Base-by-base conservation (phyloP, 306 rosid genomes). In the Ormosia emarginata region DNA sequence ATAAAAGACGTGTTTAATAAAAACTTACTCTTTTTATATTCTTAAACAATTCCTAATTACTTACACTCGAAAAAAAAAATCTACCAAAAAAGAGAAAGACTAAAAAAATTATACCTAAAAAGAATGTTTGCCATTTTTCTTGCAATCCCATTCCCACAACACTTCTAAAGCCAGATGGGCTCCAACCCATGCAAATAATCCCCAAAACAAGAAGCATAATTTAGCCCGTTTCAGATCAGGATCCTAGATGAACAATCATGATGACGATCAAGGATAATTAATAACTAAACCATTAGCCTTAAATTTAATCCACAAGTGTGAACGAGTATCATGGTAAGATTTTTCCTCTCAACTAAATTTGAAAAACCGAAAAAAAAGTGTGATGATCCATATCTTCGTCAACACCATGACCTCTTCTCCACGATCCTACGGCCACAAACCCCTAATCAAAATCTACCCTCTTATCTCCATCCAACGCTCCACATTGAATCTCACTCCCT, bases 341-440 rank as follows among this genome's bases (percentile, higher is more conserved):
- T 24, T 65, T 79, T 24, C 10, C n/a, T 14, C 3, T 47, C 32
- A 15, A 33, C 12, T 13, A 17, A 15, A 9, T 53, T 17, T 0
- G 12, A 11, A 41, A 41, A 41, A 41, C 46, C 9, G 6, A 0
- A 41, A 50, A 15, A 44, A 43, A 4, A 10, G 37, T 13, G 53
- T 71, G 62, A 72, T 67, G 79, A 81, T 82, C 81, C 86, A 47
- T 57, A 81, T 62, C 87, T 61, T 50, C 85, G 84, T 71, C 80
- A 14, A 66, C 78, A 74, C 64, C 86, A 78, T 81, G 75, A 59
- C 74, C 17, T 29, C 41, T 50, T 41, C 74, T 33, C 13, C 2
- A 6, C 0, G 11, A 86, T 81, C 88, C 3, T 15, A 84, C 84
- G 85, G 90, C 57, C 29, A 34, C 4, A 18, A 67, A 64, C 47